Evolutionary conservation across 2,329 filamentous ascomycete genomes (phyloP).

Genomic region (Colletotrichum simmondsii): DNA sequence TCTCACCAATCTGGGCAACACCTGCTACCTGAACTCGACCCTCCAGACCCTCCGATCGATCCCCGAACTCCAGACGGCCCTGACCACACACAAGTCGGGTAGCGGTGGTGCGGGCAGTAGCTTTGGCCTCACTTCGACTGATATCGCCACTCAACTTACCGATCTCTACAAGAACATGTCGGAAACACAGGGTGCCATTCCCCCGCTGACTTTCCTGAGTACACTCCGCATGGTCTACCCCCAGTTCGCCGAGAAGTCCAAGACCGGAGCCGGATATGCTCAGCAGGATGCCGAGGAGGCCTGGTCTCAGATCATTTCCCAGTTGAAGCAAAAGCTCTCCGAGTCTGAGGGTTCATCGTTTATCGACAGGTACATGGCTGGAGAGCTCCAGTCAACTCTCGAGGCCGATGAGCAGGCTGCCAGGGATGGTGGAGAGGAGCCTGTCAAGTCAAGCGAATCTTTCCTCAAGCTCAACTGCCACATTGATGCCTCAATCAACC

Average conservation of each 20-base stretch:
- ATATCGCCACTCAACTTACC: slow-evolving; percentile 68
- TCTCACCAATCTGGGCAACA: slow-evolving; percentile 93
- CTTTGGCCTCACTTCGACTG: slow-evolving; percentile 27
- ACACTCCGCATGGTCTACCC: slow-evolving; percentile 84
- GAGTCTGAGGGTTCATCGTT: slow-evolving; percentile 72
- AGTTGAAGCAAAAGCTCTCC: slow-evolving; percentile 79
- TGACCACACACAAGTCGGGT: slow-evolving; percentile 66
- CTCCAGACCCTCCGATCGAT: slow-evolving; percentile 91
- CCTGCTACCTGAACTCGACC: slow-evolving; percentile 97
- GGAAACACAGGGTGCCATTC: slow-evolving; percentile 87
- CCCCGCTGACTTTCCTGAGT: slow-evolving; percentile 84
- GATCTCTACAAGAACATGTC: slow-evolving; percentile 91
- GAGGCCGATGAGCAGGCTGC: slow-evolving; percentile 87
- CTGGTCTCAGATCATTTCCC: slow-evolving; percentile 93
- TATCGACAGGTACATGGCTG: slow-evolving; percentile 90
- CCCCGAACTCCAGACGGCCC: slow-evolving; percentile 87
- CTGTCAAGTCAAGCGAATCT: slow-evolving; percentile 73
- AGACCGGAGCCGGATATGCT: slow-evolving; percentile 85
- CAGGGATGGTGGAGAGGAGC: slow-evolving; percentile 77
- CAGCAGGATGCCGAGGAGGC: slow-evolving; percentile 99
- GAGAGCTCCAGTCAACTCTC: slow-evolving; percentile 80
- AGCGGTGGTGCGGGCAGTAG: slow-evolving; percentile 64
- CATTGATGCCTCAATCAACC: slow-evolving; percentile 88
- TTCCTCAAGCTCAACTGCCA: slow-evolving; percentile 98
- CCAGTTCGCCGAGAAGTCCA: slow-evolving; percentile 91